Percentiles rank a stretch among this genome's conserved stretches.
Conservation (phyloP, 176 grass and related monocot genomes). For the Ananas comosus region DNA sequence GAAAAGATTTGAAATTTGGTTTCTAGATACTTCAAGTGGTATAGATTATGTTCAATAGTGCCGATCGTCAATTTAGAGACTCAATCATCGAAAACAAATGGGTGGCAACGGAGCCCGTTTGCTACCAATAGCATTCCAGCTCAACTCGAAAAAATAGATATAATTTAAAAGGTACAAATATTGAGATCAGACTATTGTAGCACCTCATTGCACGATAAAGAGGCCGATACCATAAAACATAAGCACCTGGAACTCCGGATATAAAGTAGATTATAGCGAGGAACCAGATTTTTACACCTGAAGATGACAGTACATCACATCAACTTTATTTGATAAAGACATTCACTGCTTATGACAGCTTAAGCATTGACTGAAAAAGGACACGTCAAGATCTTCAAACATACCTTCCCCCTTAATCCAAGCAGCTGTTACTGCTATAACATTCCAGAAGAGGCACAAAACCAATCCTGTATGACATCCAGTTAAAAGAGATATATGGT, state of each 20-base stretch:
- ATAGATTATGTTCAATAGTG: no score
- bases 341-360: background rate
- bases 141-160: no score
- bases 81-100: no score
- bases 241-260: conserved; percentile 81
- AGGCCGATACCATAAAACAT: conserved; percentile 86
- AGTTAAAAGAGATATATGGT: background rate
- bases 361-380: background rate
- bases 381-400: background rate
- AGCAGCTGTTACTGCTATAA: conserved; percentile 72
- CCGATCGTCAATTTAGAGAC: no score
- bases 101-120: no score
- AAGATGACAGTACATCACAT: background rate
- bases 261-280: conserved; percentile 95
- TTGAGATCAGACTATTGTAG: conserved; percentile 6
- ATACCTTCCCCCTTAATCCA: conserved; percentile 96
- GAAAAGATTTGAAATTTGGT: no score
- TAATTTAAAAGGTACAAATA: background rate
- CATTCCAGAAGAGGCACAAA: conserved; percentile 76
- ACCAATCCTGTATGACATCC: conserved; percentile 59
- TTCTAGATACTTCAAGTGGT: no score
- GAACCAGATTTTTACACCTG: conserved; percentile 92
- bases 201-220: conserved; percentile 97
- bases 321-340: background rate
- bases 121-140: no score